A percentile compares a stretch with the other conserved stretches of the same genome.
These are phyloP conservation scores for Austropuccinia psidii DNA, from an alignment of 1,284 basidiomycete species.

Conservation along the genomic window DNA sequence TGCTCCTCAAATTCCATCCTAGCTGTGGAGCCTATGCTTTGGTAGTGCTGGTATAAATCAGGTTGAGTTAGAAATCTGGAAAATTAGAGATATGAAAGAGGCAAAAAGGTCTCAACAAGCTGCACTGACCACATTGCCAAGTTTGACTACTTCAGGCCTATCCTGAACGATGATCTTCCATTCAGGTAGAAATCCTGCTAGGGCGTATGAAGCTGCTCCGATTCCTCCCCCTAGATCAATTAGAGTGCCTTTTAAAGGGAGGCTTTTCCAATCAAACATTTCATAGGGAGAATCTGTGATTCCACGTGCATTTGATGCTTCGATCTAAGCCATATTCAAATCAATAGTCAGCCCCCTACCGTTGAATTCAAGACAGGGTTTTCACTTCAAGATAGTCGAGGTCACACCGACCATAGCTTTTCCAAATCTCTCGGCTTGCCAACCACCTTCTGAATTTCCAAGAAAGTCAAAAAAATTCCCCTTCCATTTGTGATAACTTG, in stretches of 20 bases:
- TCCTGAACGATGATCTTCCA: constrained; percentile 11
- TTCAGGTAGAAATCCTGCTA: background rate
- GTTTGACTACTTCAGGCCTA: background rate
- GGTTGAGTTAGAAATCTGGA: background rate
- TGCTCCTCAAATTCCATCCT: background rate
- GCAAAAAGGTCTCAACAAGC: too few relatives aligned
- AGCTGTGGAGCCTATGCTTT: background rate
- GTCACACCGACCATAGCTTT: constrained; percentile 5
- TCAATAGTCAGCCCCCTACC: too few relatives aligned
- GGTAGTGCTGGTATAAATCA: background rate
- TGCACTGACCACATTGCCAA: background rate
- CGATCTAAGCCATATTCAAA: too few relatives aligned
- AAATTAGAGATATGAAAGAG: too few relatives aligned
- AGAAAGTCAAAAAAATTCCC: constrained; percentile 10
- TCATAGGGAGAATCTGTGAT: background rate
- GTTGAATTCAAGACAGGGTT: too few relatives aligned
- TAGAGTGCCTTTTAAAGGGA: background rate
- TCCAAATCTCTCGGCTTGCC: background rate
- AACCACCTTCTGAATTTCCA: background rate
- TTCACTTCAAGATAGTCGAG: too few relatives aligned
- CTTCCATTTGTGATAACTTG: background rate
- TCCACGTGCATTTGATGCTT: background rate
- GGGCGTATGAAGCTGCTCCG: background rate
- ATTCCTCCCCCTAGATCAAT: constrained; percentile 12
- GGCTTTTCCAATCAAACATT: background rate